phyloP scores from a whole-genome alignment of 192 early-diverging fungal species.

The Rhizophlyctis rosea region DNA sequence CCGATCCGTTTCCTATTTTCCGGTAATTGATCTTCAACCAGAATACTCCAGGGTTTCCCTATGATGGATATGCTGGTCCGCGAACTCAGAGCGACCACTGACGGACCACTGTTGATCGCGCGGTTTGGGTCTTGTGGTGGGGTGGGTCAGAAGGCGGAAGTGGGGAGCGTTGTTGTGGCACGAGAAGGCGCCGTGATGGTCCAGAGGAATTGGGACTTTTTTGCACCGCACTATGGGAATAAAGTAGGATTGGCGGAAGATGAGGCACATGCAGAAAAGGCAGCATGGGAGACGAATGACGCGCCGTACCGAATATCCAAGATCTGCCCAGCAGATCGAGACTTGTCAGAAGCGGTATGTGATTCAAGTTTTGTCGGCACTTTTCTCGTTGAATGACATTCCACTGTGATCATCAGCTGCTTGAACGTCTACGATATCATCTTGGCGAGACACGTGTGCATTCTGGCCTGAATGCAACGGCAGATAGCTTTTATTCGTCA shows the following conservation, averaged over 20 bases:
- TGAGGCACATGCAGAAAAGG: slow-evolving; percentile 12
- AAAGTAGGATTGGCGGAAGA: slow-evolving; percentile 12
- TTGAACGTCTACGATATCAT: slow-evolving; percentile 7
- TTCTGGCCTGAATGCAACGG: slow-evolving; percentile 68
- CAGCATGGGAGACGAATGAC: neutral
- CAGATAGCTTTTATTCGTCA: slow-evolving; percentile 83
- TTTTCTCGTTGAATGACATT: too few species aligned
- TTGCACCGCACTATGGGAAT: slow-evolving; percentile 30
- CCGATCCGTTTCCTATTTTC: neutral
- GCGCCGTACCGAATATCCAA: slow-evolving; percentile 68
- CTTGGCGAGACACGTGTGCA: slow-evolving; percentile 46
- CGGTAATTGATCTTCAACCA: neutral
- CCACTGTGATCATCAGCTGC: slow-evolving; percentile 33
- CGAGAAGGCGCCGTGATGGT: slow-evolving; percentile 56
- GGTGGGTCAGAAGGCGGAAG: slow-evolving; percentile 42
- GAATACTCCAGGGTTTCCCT: slow-evolving; percentile 50
- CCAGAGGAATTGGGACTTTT: slow-evolving; percentile 74
- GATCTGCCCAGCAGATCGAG: slow-evolving; percentile 54
- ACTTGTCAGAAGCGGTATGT: slow-evolving; percentile 46
- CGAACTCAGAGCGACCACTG: slow-evolving; percentile 74
- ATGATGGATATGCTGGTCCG: slow-evolving; percentile 94
- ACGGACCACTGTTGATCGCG: slow-evolving; percentile 58
- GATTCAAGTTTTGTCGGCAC: too few species aligned
- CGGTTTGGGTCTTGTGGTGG: slow-evolving; percentile 84
- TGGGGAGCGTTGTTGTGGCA: slow-evolving; percentile 72